Conservation (phyloP, 495 filamentous ascomycete species). For the Neurospora discreta region DNA sequence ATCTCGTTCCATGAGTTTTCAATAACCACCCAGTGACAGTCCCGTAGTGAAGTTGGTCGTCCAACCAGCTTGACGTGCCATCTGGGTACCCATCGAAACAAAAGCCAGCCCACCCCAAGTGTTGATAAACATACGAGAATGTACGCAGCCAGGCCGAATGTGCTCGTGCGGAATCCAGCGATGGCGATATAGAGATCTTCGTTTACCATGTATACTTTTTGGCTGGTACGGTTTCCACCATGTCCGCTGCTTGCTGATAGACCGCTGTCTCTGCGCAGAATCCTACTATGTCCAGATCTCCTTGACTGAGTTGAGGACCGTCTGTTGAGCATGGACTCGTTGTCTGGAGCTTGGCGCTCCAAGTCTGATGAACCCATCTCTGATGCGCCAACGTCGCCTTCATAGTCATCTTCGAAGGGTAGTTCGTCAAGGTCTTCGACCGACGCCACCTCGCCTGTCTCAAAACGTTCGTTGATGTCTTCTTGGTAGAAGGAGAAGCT, state of each 20-base stretch:
- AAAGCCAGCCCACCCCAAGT: slow-evolving; percentile 65
- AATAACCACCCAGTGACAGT: slow-evolving; percentile 83
- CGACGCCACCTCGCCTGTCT: background rate
- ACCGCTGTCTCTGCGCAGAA: slow-evolving; percentile 53
- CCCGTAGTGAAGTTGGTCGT: slow-evolving; percentile 48
- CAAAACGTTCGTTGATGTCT: slow-evolving; percentile 35
- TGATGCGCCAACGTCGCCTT: slow-evolving; percentile 27
- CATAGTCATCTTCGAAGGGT: slow-evolving; percentile 29
- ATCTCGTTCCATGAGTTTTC: slow-evolving; percentile 98
- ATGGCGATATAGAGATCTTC: slow-evolving; percentile 92
- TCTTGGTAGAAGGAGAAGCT: slow-evolving; percentile 86
- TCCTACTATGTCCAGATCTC: slow-evolving; percentile 55
- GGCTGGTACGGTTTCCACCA: slow-evolving; percentile 51
- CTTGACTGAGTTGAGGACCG: slow-evolving; percentile 37
- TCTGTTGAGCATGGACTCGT: slow-evolving; percentile 30
- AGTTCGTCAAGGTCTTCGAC: slow-evolving; percentile 27
- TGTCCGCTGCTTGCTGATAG: slow-evolving; percentile 49
- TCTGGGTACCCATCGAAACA: slow-evolving; percentile 81
- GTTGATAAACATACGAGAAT: slow-evolving; percentile 55
- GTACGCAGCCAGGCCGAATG: slow-evolving; percentile 57
- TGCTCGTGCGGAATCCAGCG: slow-evolving; percentile 74
- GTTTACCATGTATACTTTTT: slow-evolving; percentile 85
- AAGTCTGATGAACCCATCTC: slow-evolving; percentile 34
- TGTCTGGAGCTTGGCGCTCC: slow-evolving; percentile 23
- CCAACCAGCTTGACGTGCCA: slow-evolving; percentile 76